Conservation (phyloP, 2,329 filamentous ascomycete species). For the Dactylonectria estremocensis region DNA sequence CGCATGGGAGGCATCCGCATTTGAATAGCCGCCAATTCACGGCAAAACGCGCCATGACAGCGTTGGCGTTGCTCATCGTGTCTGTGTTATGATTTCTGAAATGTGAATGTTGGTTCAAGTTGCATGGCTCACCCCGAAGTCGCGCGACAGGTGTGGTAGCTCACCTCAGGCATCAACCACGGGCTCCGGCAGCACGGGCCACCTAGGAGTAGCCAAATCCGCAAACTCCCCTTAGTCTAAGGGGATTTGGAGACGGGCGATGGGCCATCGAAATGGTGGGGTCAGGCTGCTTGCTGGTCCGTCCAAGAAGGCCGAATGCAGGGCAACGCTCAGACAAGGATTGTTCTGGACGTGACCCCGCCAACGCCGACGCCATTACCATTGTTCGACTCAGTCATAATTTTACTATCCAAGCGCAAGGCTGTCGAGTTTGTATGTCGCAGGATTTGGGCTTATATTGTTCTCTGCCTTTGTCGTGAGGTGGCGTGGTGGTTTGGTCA, state of each 20-base stretch:
- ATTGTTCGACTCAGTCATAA: conserved; percentile 20
- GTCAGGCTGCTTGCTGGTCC: conserved; percentile 35
- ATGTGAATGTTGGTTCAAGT: too few relatives aligned
- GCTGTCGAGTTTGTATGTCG: neutral
- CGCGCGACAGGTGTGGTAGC: neutral
- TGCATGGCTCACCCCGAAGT: too few relatives aligned
- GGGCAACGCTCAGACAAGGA: neutral
- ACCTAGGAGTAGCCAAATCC: neutral
- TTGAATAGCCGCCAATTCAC: neutral
- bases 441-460: neutral
- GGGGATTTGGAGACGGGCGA: conserved; percentile 40
- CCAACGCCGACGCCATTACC: conserved; percentile 32
- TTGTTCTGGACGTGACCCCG: conserved; percentile 41
- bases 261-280: conserved; percentile 44
- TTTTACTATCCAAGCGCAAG: neutral
- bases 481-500: neutral
- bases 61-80: neutral
- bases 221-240: neutral
- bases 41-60: neutral
- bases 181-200: neutral
- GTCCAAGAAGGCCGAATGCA: conserved; percentile 8
- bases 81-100: neutral
- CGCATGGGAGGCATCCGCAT: neutral
- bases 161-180: neutral
- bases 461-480: neutral